These are phyloP conservation scores for Fonsecaea nubica DNA, from an alignment of 2,329 filamentous ascomycete genomes.

Conservation along the genomic window DNA sequence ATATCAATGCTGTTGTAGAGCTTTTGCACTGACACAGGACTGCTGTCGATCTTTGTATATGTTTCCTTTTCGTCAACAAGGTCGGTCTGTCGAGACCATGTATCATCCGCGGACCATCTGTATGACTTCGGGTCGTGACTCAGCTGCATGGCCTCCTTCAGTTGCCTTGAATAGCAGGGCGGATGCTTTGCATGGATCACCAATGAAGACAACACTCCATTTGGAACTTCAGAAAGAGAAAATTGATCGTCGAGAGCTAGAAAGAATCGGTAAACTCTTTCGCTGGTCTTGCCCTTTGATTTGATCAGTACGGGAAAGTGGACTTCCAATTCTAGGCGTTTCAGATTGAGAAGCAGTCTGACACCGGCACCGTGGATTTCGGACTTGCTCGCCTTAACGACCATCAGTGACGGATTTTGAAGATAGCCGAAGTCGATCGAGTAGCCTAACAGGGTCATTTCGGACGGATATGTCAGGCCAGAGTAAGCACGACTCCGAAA, in stretches of 20 bases:
- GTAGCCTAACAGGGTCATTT: slow-evolving; percentile 29
- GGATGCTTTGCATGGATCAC: slow-evolving; percentile 37
- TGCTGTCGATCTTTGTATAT: slow-evolving; percentile 41
- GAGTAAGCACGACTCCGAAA: slow-evolving; percentile 32
- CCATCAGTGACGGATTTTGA: slow-evolving; percentile 30
- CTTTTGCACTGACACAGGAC: slow-evolving; percentile 57
- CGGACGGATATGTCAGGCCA: slow-evolving; percentile 33
- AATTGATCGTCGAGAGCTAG: slow-evolving; percentile 39
- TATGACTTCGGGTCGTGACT: slow-evolving; percentile 53
- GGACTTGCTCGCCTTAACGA: slow-evolving; percentile 27
- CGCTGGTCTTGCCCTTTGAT: slow-evolving; percentile 28
- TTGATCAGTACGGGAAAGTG: slow-evolving; percentile 47
- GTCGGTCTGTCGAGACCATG: slow-evolving; percentile 70
- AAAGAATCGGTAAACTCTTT: slow-evolving; percentile 38
- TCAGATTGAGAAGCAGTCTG: slow-evolving; percentile 51
- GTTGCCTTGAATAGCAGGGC: slow-evolving; percentile 39
- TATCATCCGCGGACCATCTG: slow-evolving; percentile 63
- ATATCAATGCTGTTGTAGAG: slow-evolving; percentile 64
- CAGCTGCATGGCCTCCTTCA: slow-evolving; percentile 36
- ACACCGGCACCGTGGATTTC: slow-evolving; percentile 41
- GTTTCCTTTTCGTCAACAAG: slow-evolving; percentile 57
- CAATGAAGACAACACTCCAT: slow-evolving; percentile 20
- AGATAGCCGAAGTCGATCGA: slow-evolving; percentile 39
- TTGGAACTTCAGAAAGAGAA: slow-evolving; percentile 25
- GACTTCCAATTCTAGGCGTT: slow-evolving; percentile 50